Percentiles rank a stretch among this genome's conserved stretches.
phyloP scores from a whole-genome alignment of 768 basidiomycete species.

The Suillus subaureus region DNA sequence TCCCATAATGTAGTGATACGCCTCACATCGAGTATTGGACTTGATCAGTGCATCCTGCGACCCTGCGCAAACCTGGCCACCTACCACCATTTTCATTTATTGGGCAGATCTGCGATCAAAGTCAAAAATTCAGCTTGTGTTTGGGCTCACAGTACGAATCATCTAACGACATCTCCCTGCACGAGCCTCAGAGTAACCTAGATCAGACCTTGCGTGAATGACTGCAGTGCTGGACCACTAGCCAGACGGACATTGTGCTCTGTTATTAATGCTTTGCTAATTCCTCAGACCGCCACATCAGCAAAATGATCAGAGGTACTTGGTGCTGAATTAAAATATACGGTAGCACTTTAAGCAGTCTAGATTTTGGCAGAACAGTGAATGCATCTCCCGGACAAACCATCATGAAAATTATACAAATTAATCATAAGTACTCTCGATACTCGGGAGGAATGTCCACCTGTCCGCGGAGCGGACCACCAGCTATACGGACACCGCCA shows the following conservation, averaged over 20 bases:
- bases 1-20: not conserved
- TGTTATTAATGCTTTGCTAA: not conserved
- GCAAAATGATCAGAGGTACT: not conserved
- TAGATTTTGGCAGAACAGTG: too few relatives aligned
- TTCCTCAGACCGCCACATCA: not conserved
- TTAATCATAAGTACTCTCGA: too few relatives aligned
- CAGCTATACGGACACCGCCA: constrained; percentile 3
- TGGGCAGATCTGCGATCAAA: not conserved
- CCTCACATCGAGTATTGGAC: not conserved
- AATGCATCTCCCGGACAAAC: too few relatives aligned
- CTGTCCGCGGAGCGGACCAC: not conserved
- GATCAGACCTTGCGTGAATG: not conserved
- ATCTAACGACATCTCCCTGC: too few relatives aligned
- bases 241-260: not conserved
- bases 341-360: too few relatives aligned
- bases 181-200: not conserved
- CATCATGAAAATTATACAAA: too few relatives aligned
- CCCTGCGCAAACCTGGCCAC: not conserved
- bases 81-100: not conserved
- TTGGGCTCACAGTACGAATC: too few relatives aligned
- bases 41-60: not conserved
- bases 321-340: too few relatives aligned
- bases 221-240: not conserved
- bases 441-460: not conserved
- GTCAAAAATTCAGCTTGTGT: not conserved